These are phyloP conservation scores for Phialocephala sp. DNA, from an alignment of 2,329 filamentous ascomycete species.

Conservation along the genomic window DNA sequence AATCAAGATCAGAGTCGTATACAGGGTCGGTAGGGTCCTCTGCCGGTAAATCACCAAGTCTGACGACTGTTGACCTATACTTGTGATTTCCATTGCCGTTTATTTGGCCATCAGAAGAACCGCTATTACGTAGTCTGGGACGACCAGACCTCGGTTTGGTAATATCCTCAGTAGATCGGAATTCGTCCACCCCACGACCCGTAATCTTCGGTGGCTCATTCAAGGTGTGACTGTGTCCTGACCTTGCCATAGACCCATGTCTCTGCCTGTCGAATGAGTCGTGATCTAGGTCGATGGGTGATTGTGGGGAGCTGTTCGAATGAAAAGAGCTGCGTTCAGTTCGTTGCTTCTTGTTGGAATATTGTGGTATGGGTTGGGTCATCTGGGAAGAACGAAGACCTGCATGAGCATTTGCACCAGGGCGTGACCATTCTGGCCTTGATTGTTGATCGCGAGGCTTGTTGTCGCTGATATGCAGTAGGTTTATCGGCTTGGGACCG, in stretches of 20 bases:
- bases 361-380: neutral
- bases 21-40: slow-evolving; percentile 15
- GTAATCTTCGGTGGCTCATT: neutral
- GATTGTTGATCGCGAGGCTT: neutral
- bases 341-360: slow-evolving; percentile 22
- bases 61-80: neutral
- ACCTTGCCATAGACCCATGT: slow-evolving; percentile 6
- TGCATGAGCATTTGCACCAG: neutral
- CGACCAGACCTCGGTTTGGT: neutral
- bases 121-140: neutral
- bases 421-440: neutral
- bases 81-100: neutral
- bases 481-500: neutral
- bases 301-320: slow-evolving; percentile 11
- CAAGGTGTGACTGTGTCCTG: slow-evolving; percentile 11
- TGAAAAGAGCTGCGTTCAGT: neutral
- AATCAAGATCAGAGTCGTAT: slow-evolving; percentile 1
- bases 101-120: neutral
- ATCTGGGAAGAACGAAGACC: neutral
- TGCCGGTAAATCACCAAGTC: neutral
- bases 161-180: neutral
- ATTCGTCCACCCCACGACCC: neutral
- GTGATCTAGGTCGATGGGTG: slow-evolving; percentile 20
- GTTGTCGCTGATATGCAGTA: neutral
- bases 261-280: neutral